Percentiles rank a stretch among this genome's conserved stretches.
Conservation (phyloP, 306 rosid species). For the Vicia villosa region DNA sequence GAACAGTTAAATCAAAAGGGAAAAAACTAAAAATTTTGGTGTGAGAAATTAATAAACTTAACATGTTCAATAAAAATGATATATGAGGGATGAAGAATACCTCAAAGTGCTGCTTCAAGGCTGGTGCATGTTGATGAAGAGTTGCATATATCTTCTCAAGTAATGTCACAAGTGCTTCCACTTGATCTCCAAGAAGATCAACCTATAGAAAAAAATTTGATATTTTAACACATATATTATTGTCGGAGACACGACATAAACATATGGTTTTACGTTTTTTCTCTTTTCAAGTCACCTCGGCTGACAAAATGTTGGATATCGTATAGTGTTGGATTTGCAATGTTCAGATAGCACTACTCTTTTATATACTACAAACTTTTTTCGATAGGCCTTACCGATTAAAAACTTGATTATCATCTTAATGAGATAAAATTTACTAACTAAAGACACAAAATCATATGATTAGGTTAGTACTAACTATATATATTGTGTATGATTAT, state of each 20-base stretch:
- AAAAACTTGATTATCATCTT: not conserved
- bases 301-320: not conserved
- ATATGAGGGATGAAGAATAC: conserved; percentile 35
- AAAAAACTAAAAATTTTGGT: too few species aligned
- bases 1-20: not conserved
- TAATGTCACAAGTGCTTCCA: conserved; percentile 61
- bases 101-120: conserved; percentile 61
- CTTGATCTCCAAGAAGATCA: conserved; percentile 95
- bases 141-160: conserved; percentile 63
- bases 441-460: not conserved
- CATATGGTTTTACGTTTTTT: not conserved
- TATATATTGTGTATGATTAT: not conserved
- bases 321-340: not conserved
- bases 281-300: not conserved
- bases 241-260: too few species aligned
- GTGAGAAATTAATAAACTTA: too few species aligned
- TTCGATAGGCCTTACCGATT: not conserved
- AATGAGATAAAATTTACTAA: not conserved
- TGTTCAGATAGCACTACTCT: not conserved
- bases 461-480: not conserved
- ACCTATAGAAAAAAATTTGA: conserved; percentile 49
- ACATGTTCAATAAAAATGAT: not conserved
- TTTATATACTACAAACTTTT: not conserved
- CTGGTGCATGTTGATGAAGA: conserved; percentile 60
- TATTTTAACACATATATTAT: not conserved